Evolutionary conservation across 805 yeast genomes (phyloP).

Genomic region (Pichia nakasei): DNA sequence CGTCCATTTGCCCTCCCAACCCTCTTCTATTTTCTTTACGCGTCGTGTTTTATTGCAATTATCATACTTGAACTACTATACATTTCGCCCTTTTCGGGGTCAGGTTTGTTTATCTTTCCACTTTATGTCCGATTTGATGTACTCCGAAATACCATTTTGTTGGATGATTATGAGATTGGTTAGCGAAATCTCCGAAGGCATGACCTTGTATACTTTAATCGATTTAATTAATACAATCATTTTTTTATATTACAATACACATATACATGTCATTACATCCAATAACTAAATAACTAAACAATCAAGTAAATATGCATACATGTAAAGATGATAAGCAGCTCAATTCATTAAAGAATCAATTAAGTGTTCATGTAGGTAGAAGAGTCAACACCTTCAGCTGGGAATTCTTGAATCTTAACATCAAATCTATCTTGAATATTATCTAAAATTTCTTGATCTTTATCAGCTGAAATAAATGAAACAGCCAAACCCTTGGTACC

Average conservation of each 20-base stretch:
- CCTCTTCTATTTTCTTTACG: not conserved
- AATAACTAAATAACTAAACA: not conserved
- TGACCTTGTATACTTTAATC: too few relatives aligned
- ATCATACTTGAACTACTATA: not conserved
- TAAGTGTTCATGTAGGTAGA: conserved; percentile 94
- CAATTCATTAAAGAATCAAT: not conserved
- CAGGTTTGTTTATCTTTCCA: not conserved
- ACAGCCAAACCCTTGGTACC: conserved; percentile 98
- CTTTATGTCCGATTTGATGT: too few relatives aligned
- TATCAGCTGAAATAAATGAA: conserved; percentile 77
- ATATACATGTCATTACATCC: not conserved
- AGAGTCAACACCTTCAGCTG: conserved; percentile 97
- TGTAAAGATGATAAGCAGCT: too few relatives aligned
- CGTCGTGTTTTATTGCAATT: not conserved
- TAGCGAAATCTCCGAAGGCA: not conserved
- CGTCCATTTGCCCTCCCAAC: not conserved
- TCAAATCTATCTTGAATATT: conserved; percentile 96
- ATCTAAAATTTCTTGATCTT: conserved; percentile 81
- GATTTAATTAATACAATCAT: too few relatives aligned
- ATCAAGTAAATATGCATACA: not conserved
- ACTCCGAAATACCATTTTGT: too few relatives aligned
- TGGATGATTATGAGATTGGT: too few relatives aligned
- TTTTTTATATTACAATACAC: too few relatives aligned
- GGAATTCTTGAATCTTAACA: conserved; percentile 90
- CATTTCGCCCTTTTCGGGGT: too few relatives aligned